phyloP scores from a whole-genome alignment of 2,329 filamentous ascomycete species.

The Ilyonectria mors-panacis region DNA sequence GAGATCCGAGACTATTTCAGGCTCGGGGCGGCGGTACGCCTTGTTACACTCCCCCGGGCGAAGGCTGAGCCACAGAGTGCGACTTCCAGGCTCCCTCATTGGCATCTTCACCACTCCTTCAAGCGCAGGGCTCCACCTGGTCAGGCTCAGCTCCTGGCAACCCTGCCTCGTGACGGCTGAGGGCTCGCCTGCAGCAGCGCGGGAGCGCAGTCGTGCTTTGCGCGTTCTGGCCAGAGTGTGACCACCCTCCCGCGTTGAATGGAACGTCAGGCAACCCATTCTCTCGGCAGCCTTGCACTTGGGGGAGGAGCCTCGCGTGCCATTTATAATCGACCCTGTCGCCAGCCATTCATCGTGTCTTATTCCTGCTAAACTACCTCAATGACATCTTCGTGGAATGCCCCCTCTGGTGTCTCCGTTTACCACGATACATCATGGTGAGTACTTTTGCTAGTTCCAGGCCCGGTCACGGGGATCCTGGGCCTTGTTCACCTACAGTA shows the following conservation, averaged over 20 bases:
- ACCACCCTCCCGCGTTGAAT: constrained; percentile 7
- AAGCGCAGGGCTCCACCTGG: constrained; percentile 28
- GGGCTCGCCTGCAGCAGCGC: constrained; percentile 2
- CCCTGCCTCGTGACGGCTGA: constrained; percentile 35
- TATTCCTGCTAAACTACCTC: constrained; percentile 10
- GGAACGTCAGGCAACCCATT: constrained; percentile 28
- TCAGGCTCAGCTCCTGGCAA: constrained; percentile 33
- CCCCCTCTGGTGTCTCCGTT: constrained; percentile 25
- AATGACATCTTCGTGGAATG: constrained; percentile 32
- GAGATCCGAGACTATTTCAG: constrained; percentile 20
- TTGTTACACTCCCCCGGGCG: constrained; percentile 30
- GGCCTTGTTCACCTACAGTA: no score
- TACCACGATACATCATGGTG: constrained; percentile 46
- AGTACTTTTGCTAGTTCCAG: constrained; percentile 10
- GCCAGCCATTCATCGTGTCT: constrained; percentile 5
- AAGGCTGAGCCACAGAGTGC: constrained; percentile 38
- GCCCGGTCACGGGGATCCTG: not conserved
- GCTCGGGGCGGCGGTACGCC: constrained; percentile 25
- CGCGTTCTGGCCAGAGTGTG: constrained; percentile 12
- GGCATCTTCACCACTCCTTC: constrained; percentile 14
- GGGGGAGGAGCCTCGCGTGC: not conserved
- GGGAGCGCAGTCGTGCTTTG: constrained; percentile 2
- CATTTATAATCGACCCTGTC: constrained; percentile 26
- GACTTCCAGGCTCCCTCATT: constrained; percentile 19
- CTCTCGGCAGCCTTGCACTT: constrained; percentile 5